These are phyloP conservation scores for Cochlearia excelsa DNA, from an alignment of 345 rosid genomes.

Conservation along the genomic window DNA sequence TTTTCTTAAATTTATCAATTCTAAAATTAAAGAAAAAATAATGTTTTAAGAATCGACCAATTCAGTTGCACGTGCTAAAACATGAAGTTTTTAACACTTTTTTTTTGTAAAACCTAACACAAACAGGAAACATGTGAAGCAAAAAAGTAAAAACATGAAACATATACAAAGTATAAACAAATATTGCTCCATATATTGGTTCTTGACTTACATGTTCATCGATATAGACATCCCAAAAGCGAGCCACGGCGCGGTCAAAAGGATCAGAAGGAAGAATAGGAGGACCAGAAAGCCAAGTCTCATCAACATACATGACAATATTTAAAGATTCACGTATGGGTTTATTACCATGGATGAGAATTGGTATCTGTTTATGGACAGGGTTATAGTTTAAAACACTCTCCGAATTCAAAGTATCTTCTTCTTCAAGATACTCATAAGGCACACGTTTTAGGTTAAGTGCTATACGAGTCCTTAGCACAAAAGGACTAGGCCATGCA, in stretches of 20 bases:
- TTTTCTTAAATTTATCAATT: no score
- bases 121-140: no score
- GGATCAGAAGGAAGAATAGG: conserved; percentile 36
- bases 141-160: no score
- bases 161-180: not conserved
- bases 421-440: conserved; percentile 37
- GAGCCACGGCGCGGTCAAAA: conserved; percentile 37
- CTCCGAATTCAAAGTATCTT: conserved; percentile 33
- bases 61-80: no score
- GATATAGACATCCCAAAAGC: conserved; percentile 37
- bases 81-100: no score
- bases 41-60: no score
- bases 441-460: conserved; percentile 36
- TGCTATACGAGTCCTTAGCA: conserved; percentile 58
- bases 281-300: conserved; percentile 37
- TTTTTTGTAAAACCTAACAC: no score
- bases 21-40: no score
- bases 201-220: conserved; percentile 46
- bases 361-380: conserved; percentile 38
- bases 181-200: not conserved
- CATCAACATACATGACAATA: conserved; percentile 38
- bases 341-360: conserved; percentile 41
- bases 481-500: conserved; percentile 81
- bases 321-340: conserved; percentile 38
- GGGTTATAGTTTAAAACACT: conserved; percentile 38